Percentiles rank a stretch among this genome's conserved stretches.
These are phyloP conservation scores for Blastobotrys apis DNA, from an alignment of 1,139 yeast species.

Conservation along the genomic window DNA sequence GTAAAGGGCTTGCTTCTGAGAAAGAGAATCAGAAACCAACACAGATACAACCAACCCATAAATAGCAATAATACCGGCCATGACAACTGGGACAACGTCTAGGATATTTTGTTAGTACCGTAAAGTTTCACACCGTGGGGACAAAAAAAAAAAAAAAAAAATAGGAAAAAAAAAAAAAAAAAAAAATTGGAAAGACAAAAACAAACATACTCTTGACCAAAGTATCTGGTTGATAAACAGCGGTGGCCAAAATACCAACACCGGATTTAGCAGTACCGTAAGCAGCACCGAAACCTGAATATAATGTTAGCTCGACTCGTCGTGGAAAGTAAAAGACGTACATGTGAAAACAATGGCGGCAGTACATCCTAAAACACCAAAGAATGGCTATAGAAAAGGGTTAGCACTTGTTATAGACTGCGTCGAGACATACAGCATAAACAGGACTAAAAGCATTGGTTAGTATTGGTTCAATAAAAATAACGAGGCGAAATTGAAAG, in stretches of 20 bases:
- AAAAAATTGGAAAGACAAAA: too few species aligned
- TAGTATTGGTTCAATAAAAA: too few species aligned
- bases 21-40: slow-evolving; percentile 85
- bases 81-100: slow-evolving; percentile 71
- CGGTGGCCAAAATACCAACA: slow-evolving; percentile 98
- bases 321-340: too few species aligned
- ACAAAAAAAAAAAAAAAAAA: background rate
- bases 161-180: too few species aligned
- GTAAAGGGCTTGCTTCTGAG: slow-evolving; percentile 79
- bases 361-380: slow-evolving; percentile 98
- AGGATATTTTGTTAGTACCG: slow-evolving; percentile 10
- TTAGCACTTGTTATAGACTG: slow-evolving; percentile 5
- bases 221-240: slow-evolving; percentile 95
- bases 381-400: slow-evolving; percentile 54
- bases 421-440: slow-evolving; percentile 49
- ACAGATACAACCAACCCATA: slow-evolving; percentile 96
- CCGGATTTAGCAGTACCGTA: slow-evolving; percentile 99
- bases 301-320: too few species aligned
- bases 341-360: slow-evolving; percentile 98
- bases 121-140: slow-evolving; percentile 8
- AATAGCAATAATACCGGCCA: slow-evolving; percentile 97
- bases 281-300: slow-evolving; percentile 97
- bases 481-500: too few species aligned
- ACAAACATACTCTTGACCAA: slow-evolving; percentile 55
- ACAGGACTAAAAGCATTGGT: slow-evolving; percentile 68